These are phyloP conservation scores for Saccharomyces uvarum DNA, from an alignment of 1,139 yeast species.

Conservation along the genomic window DNA sequence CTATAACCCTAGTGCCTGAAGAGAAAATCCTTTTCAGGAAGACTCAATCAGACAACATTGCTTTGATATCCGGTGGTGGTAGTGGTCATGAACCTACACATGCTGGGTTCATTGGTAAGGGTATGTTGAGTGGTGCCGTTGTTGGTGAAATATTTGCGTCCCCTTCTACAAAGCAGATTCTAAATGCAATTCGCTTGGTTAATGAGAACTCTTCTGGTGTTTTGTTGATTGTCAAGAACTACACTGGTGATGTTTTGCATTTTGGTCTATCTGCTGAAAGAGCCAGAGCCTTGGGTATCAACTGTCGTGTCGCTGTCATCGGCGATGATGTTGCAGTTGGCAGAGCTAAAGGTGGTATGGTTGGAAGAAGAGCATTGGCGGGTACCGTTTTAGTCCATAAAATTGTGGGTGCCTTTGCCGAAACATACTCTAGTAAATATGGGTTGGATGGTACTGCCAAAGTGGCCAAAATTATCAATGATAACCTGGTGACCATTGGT, in stretches of 20 bases:
- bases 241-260: slow-evolving; percentile 89
- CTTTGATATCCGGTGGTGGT: slow-evolving; percentile 85
- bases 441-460: slow-evolving; percentile 45
- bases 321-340: slow-evolving; percentile 95
- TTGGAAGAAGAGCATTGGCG: slow-evolving; percentile 88
- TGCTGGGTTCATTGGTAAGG: slow-evolving; percentile 82
- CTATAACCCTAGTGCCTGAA: slow-evolving; percentile 50
- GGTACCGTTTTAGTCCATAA: slow-evolving; percentile 87
- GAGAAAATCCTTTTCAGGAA: slow-evolving; percentile 58
- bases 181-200: slow-evolving; percentile 48
- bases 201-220: slow-evolving; percentile 52
- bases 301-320: slow-evolving; percentile 65
- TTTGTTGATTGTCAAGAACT: slow-evolving; percentile 73
- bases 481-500: slow-evolving; percentile 73
- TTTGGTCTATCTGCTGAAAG: slow-evolving; percentile 88
- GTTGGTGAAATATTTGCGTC: slow-evolving; percentile 86
- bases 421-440: slow-evolving; percentile 36
- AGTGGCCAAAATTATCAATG: slow-evolving; percentile 55
- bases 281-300: slow-evolving; percentile 67
- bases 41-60: slow-evolving; percentile 44
- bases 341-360: slow-evolving; percentile 74
- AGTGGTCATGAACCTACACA: slow-evolving; percentile 94
- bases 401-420: slow-evolving; percentile 69
- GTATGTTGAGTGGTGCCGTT: slow-evolving; percentile 78
- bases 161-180: slow-evolving; percentile 82